These are phyloP conservation scores for Cadophora luteo-olivacea DNA, from an alignment of 2,329 filamentous ascomycete genomes.

Conservation along the genomic window DNA sequence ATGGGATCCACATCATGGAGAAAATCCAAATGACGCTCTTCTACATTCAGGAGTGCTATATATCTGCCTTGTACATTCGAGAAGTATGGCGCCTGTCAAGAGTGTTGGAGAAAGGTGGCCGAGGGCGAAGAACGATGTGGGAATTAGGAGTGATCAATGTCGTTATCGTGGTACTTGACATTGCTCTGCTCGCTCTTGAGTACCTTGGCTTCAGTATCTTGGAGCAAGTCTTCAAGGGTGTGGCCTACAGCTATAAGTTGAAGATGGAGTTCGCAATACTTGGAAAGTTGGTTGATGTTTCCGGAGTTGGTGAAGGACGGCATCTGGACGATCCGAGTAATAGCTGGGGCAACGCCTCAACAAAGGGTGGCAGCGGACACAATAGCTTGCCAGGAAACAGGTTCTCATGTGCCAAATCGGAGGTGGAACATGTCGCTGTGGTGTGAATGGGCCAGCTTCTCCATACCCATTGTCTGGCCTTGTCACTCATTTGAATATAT, in stretches of 20 bases:
- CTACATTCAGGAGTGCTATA: conserved; percentile 54
- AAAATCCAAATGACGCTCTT: conserved; percentile 57
- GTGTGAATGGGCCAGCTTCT: neutral
- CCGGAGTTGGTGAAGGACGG: neutral
- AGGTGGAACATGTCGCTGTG: neutral
- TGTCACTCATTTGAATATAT: neutral
- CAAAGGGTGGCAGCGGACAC: neutral
- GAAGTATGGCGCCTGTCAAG: conserved; percentile 43
- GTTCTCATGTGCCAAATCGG: neutral
- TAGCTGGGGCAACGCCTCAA: neutral
- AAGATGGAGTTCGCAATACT: conserved; percentile 58
- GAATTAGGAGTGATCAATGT: conserved; percentile 53
- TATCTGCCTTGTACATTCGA: conserved; percentile 55
- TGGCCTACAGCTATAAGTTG: conserved; percentile 51
- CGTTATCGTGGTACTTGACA: conserved; percentile 53
- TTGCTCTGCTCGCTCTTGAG: conserved; percentile 48
- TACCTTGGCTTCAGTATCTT: conserved; percentile 47
- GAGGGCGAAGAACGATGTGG: conserved; percentile 45
- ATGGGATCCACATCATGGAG: conserved; percentile 35
- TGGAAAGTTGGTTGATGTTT: conserved; percentile 14
- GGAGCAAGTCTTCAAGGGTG: conserved; percentile 48
- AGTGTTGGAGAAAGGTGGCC: conserved; percentile 17
- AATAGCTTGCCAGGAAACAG: neutral
- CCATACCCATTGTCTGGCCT: neutral
- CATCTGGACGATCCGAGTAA: neutral